phyloP scores from a whole-genome alignment of 2,329 filamentous ascomycete species.

The Ilyonectria destructans region DNA sequence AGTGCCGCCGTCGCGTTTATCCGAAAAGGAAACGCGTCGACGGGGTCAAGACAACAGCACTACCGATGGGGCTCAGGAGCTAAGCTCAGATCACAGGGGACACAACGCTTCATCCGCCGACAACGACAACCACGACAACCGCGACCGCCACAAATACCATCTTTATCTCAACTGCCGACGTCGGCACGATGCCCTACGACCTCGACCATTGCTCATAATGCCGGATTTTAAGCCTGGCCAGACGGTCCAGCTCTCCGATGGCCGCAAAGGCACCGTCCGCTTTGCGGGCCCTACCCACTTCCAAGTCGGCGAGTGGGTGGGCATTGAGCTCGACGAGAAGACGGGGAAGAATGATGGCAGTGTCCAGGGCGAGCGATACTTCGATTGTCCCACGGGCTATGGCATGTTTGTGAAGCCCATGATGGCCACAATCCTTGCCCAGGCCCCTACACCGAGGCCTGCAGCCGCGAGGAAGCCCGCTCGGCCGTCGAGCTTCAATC shows the following conservation, averaged over 20 bases:
- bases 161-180: conserved; percentile 22
- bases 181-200: conserved; percentile 54
- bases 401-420: conserved; percentile 89
- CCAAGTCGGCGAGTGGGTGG: conserved; percentile 88
- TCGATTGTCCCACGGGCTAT: conserved; percentile 82
- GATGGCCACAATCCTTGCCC: conserved; percentile 74
- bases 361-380: conserved; percentile 90
- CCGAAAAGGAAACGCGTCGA: conserved; percentile 47
- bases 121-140: conserved; percentile 20
- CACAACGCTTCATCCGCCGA: conserved; percentile 22
- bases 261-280: conserved; percentile 82
- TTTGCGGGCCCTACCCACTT: conserved; percentile 88
- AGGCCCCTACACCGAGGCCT: conserved; percentile 60
- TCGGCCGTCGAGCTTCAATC: conserved; percentile 67
- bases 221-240: conserved; percentile 78
- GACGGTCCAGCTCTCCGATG: conserved; percentile 84
- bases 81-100: conserved; percentile 20
- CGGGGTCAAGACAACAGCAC: conserved; percentile 17
- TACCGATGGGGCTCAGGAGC: conserved; percentile 40
- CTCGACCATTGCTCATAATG: conserved; percentile 55
- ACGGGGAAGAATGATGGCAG: conserved; percentile 95
- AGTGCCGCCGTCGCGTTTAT: conserved; percentile 50
- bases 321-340: conserved; percentile 87
- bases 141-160: conserved; percentile 15
- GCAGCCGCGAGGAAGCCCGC: conserved; percentile 58